Percentiles rank a stretch among this genome's conserved stretches.
Conservation (phyloP, 1,284 basidiomycete species). For the Grifola frondosa region DNA sequence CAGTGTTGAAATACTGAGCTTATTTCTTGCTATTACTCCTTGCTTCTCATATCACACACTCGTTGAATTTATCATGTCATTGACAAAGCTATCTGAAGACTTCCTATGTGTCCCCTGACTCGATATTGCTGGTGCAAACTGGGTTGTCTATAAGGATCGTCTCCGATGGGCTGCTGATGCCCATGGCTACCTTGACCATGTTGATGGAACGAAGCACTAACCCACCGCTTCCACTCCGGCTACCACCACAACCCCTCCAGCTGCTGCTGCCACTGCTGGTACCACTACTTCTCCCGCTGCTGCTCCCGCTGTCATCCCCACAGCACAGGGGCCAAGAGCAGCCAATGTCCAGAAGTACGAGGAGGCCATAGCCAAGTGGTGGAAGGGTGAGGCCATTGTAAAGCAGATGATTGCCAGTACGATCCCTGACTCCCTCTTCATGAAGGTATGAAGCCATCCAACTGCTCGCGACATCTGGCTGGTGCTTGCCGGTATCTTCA, state of each 20-base stretch:
- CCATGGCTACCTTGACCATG: constrained; percentile 5
- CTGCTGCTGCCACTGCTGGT: too few species aligned
- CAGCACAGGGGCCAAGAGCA: too few species aligned
- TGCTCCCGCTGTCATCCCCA: too few species aligned
- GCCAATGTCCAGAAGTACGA: too few species aligned
- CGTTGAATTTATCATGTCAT: constrained; percentile 3
- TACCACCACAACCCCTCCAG: too few species aligned
- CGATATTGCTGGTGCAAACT: constrained; percentile 8
- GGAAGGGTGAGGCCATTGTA: constrained; percentile 11
- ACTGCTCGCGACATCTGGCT: constrained; percentile 14
- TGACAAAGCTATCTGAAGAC: constrained; percentile 7
- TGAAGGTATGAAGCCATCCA: neutral
- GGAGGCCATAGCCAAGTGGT: constrained; percentile 5
- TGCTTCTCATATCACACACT: neutral
- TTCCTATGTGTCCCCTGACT: constrained; percentile 7
- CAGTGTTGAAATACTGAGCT: constrained; percentile 1
- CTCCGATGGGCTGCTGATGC: constrained; percentile 16
- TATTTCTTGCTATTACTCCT: too few species aligned
- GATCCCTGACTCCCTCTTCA: constrained; percentile 13
- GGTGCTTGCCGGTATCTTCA: constrained; percentile 9
- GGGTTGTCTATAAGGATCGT: constrained; percentile 13
- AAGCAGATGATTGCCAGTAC: constrained; percentile 15
- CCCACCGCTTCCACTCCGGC: too few species aligned
- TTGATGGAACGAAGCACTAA: constrained; percentile 11
- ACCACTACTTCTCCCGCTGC: too few species aligned